Evolutionary conservation across 1,284 basidiomycete genomes (phyloP).

Genomic region (Blastosporella zonata): DNA sequence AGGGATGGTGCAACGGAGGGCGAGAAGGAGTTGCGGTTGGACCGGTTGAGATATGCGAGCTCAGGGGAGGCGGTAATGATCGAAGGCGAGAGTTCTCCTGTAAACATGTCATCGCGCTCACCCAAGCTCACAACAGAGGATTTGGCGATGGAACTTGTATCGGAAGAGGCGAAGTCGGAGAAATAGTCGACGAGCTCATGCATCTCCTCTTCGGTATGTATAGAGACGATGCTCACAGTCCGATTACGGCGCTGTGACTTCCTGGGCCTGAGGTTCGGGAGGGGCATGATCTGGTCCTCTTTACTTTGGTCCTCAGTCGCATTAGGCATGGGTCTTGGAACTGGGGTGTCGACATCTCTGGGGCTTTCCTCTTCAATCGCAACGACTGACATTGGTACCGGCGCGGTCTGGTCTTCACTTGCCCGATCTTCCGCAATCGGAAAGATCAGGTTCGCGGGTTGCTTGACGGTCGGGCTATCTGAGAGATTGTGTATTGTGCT

Average conservation of each 20-base stretch:
- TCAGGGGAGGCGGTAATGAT: neutral
- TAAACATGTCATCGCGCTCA: conserved; percentile 1
- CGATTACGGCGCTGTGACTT: conserved; percentile 16
- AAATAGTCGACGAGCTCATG: conserved; percentile 37
- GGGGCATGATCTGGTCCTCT: conserved; percentile 22
- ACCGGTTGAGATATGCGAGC: neutral
- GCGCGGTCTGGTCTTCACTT: conserved; percentile 2
- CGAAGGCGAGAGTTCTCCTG: conserved; percentile 6
- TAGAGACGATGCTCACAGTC: conserved; percentile 31
- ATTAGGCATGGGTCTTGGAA: neutral
- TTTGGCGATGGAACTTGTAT: conserved; percentile 3
- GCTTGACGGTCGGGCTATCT: neutral
- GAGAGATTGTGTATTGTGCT: neutral
- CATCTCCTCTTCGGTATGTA: conserved; percentile 35
- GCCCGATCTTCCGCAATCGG: neutral
- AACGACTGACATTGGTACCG: conserved; percentile 3
- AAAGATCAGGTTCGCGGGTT: neutral
- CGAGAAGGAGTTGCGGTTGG: conserved; percentile 14
- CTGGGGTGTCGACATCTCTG: neutral
- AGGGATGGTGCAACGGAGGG: conserved; percentile 16
- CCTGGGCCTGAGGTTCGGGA: conserved; percentile 15
- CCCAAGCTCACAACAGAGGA: neutral
- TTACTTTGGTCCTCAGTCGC: neutral
- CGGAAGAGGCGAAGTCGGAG: conserved; percentile 21
- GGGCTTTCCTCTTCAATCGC: neutral